These are phyloP conservation scores for Trichophyton benhamiae DNA, from an alignment of 2,329 filamentous ascomycete genomes.

Conservation along the genomic window DNA sequence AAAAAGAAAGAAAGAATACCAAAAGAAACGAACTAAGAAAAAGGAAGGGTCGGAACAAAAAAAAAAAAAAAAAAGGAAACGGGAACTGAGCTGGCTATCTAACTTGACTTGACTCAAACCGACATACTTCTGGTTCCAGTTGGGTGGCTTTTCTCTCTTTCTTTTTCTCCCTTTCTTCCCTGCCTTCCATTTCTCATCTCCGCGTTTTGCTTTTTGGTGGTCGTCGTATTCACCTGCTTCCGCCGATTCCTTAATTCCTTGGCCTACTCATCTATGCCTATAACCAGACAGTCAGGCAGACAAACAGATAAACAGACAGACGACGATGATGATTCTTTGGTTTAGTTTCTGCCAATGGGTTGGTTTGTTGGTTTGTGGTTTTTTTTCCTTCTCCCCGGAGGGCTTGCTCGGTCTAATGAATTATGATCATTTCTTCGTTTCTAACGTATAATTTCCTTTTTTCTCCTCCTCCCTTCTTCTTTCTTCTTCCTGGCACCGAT, in stretches of 20 bases:
- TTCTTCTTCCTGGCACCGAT: conserved; percentile 6
- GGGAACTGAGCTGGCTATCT: neutral
- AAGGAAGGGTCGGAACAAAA: neutral
- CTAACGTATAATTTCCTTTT: conserved; percentile 1
- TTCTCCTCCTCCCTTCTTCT: conserved; percentile 10
- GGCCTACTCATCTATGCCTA: neutral
- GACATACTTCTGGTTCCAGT: neutral
- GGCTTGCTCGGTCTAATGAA: conserved; percentile 4
- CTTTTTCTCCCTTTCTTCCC: neutral
- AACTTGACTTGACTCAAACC: neutral
- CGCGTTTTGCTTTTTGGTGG: neutral
- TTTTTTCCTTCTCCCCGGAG: no score
- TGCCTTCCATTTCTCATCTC: neutral
- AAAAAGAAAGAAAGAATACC: neutral
- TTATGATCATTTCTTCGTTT: conserved; percentile 5
- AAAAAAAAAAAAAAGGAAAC: neutral
- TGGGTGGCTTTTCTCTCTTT: neutral
- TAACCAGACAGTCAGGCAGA: neutral
- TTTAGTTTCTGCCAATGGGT: neutral
- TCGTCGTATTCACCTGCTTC: neutral
- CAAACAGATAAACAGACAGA: no score
- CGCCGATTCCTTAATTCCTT: neutral
- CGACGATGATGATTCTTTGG: neutral
- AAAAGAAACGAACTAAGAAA: neutral
- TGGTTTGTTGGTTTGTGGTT: neutral